Evolutionary conservation across 352 stramenopile species (phyloP).

Genomic region (Phytophthora cryptogea): DNA sequence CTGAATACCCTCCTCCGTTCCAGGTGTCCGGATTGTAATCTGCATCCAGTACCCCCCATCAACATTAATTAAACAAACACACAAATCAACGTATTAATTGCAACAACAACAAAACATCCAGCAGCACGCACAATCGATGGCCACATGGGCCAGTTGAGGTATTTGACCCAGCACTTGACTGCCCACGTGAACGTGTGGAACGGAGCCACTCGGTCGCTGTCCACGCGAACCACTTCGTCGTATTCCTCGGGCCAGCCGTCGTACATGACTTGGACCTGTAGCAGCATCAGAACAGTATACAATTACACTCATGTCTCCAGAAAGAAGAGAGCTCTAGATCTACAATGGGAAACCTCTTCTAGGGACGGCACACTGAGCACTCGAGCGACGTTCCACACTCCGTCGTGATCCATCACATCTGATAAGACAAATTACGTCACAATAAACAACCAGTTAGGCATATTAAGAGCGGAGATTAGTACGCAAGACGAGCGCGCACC

Average conservation of each 20-base stretch:
- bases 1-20: conserved; percentile 35
- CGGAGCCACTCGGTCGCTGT: conserved; percentile 62
- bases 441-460: background rate
- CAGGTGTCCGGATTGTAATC: conserved; percentile 65
- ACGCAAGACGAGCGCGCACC: conserved; percentile 9
- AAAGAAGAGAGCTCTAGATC: background rate
- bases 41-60: conserved; percentile 15
- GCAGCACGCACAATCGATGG: conserved; percentile 49
- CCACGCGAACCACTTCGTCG: conserved; percentile 61
- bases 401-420: conserved; percentile 68
- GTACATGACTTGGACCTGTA: conserved; percentile 68
- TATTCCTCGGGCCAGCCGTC: conserved; percentile 66
- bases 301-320: background rate
- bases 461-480: background rate
- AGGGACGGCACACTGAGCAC: conserved; percentile 37
- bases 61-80: conserved; percentile 3
- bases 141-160: conserved; percentile 78
- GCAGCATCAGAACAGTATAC: background rate
- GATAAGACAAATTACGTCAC: background rate
- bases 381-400: conserved; percentile 67
- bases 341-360: conserved; percentile 13
- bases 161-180: conserved; percentile 82
- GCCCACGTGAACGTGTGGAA: conserved; percentile 80
- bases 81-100: background rate
- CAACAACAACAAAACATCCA: background rate